A percentile compares a stretch with the other conserved stretches of the same genome.
Conservation (phyloP, 305 asterid genomes). For the Fraxinus albicans region DNA sequence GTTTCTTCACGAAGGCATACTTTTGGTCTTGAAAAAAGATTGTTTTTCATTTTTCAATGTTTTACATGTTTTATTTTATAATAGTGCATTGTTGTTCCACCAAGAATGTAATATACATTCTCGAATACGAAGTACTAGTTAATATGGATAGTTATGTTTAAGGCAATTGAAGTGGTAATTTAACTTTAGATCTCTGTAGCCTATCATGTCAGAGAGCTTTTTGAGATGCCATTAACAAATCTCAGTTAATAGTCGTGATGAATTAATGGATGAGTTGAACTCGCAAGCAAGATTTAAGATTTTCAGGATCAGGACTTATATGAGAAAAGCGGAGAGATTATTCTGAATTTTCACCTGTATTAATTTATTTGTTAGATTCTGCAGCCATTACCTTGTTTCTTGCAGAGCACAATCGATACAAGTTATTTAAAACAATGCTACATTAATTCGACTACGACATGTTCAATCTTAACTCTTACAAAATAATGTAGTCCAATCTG, state of each 20-base stretch:
- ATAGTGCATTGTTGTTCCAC: background rate
- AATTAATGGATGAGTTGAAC: background rate
- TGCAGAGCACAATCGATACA: slow-evolving; percentile 49
- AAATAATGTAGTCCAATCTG: no score
- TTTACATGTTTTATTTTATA: slow-evolving; percentile 3
- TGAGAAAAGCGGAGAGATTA: background rate
- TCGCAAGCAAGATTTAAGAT: background rate
- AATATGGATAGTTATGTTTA: background rate
- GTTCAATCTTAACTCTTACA: no score
- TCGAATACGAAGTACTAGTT: background rate
- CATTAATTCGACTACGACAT: no score
- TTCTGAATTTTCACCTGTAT: background rate
- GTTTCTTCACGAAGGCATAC: slow-evolving; percentile 72
- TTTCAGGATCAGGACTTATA: background rate
- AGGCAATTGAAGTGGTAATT: background rate
- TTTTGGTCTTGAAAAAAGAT: slow-evolving; percentile 2
- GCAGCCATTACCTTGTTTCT: background rate
- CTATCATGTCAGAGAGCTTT: background rate
- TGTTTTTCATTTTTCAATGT: slow-evolving; percentile 7
- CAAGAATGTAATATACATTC: background rate
- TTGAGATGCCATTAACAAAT: background rate
- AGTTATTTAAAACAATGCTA: no score
- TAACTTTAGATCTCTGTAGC: background rate
- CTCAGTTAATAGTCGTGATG: background rate
- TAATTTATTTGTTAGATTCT: background rate